Conservation (phyloP, 2,329 filamentous ascomycete genomes). For the Phaeophleospora eucalypticola region DNA sequence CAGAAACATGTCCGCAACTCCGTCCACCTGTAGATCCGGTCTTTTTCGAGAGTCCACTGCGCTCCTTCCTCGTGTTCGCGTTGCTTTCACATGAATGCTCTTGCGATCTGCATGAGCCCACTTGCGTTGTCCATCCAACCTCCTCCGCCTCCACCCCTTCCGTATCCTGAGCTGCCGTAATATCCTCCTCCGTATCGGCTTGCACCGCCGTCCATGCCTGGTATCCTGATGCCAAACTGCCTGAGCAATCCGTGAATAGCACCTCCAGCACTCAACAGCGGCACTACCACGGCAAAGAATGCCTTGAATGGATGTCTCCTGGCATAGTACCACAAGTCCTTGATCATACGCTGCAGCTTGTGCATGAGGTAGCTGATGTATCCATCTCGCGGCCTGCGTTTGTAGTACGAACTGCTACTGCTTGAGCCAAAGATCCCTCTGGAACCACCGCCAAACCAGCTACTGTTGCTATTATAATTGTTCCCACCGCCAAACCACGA, state of each 20-base stretch:
- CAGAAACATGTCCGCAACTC: background rate
- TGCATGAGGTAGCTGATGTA: conserved; percentile 71
- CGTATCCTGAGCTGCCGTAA: conserved; percentile 45
- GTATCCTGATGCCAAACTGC: conserved; percentile 74
- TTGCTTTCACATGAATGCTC: conserved; percentile 47
- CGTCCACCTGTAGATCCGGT: background rate
- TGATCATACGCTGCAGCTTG: conserved; percentile 73
- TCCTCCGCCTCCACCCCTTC: conserved; percentile 28
- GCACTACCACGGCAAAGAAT: conserved; percentile 83
- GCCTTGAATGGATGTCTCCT: conserved; percentile 82
- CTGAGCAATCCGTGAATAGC: conserved; percentile 72
- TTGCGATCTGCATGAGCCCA: conserved; percentile 48
- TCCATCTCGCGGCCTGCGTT: conserved; percentile 69
- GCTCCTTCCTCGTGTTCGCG: background rate
- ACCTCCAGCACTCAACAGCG: conserved; percentile 73
- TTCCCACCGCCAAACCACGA: conserved; percentile 2
- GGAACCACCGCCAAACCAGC: conserved; percentile 20
- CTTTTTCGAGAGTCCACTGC: background rate
- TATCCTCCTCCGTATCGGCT: conserved; percentile 36
- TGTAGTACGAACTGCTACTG: conserved; percentile 68
- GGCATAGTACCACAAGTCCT: conserved; percentile 76
- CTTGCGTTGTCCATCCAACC: conserved; percentile 45
- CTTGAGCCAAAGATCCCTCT: conserved; percentile 27
- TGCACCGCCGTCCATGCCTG: conserved; percentile 38
- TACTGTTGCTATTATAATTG: background rate